Evolutionary conservation across 345 rosid species (phyloP).

Genomic region (Citrus maxima): DNA sequence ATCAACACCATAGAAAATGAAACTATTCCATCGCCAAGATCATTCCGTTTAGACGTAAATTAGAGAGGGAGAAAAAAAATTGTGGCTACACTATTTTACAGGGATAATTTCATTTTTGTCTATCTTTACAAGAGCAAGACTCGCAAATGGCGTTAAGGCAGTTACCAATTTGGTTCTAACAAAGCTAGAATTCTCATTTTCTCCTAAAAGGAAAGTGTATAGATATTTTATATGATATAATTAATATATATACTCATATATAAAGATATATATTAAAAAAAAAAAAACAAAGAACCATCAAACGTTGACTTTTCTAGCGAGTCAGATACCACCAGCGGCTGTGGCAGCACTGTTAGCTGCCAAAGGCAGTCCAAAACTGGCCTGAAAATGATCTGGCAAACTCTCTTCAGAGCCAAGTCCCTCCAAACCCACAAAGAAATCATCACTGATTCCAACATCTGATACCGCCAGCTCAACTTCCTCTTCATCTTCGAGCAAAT

Average conservation of each 20-base stretch:
- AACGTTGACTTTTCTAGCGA: constrained; percentile 1
- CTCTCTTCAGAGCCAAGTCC: constrained; percentile 49
- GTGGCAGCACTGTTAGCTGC: constrained; percentile 35
- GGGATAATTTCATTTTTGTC: not conserved
- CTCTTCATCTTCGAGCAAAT: constrained; percentile 47
- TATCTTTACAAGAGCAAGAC: constrained; percentile 11
- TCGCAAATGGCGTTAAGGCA: constrained; percentile 13
- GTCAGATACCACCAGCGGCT: constrained; percentile 46
- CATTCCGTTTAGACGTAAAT: not conserved
- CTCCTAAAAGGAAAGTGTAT: constrained; percentile 14
- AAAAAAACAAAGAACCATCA: not conserved
- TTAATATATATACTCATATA: not conserved
- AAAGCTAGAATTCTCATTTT: constrained; percentile 7
- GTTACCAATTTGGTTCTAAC: constrained; percentile 15
- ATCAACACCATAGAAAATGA: not conserved
- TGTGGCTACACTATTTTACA: not conserved
- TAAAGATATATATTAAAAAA: not conserved
- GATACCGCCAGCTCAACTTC: constrained; percentile 60
- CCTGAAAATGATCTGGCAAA: constrained; percentile 50
- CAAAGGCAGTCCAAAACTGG: constrained; percentile 58
- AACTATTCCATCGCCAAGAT: not conserved
- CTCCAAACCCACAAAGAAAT: constrained; percentile 80
- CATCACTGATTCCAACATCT: constrained; percentile 64
- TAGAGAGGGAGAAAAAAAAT: not conserved
- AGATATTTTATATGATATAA: not conserved